These are phyloP conservation scores for Phoma herbarum DNA, from an alignment of 2,329 filamentous ascomycete genomes.

Conservation along the genomic window DNA sequence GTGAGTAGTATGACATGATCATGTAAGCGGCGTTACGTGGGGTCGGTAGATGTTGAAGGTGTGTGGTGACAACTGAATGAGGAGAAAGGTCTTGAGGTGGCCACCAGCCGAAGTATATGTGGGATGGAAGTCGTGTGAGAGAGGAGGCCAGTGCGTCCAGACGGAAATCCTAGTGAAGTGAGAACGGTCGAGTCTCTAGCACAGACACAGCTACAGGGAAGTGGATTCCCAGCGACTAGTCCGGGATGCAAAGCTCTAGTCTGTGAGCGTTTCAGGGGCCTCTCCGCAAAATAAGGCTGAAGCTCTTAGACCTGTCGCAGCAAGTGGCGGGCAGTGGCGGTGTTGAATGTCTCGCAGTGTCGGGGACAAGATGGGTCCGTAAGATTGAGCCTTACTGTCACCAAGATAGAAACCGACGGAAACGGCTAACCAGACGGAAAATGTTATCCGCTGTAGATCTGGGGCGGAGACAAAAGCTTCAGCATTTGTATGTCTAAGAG, in stretches of 20 bases:
- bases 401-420: slow-evolving; percentile 38
- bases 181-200: slow-evolving; percentile 43
- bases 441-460: slow-evolving; percentile 31
- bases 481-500: slow-evolving; percentile 36
- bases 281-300: slow-evolving; percentile 51
- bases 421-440: slow-evolving; percentile 22
- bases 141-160: slow-evolving; percentile 41
- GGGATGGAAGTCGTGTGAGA: slow-evolving; percentile 41
- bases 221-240: slow-evolving; percentile 40
- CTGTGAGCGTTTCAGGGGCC: slow-evolving; percentile 38
- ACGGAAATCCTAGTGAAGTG: slow-evolving; percentile 38
- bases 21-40: slow-evolving; percentile 24
- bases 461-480: slow-evolving; percentile 39
- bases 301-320: slow-evolving; percentile 35
- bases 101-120: slow-evolving; percentile 33
- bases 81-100: slow-evolving; percentile 28
- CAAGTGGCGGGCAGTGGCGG: slow-evolving; percentile 49
- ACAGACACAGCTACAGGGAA: slow-evolving; percentile 40
- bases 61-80: slow-evolving; percentile 20
- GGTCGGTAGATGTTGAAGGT: slow-evolving; percentile 17
- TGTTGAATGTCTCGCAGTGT: slow-evolving; percentile 48
- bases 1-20: slow-evolving; percentile 48
- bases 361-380: slow-evolving; percentile 42
- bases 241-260: slow-evolving; percentile 46
- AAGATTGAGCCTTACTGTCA: slow-evolving; percentile 37